A percentile compares a stretch with the other conserved stretches of the same genome.
Evolutionary conservation across 1,139 yeast species (phyloP).

Genomic region (Pichia sp.): DNA sequence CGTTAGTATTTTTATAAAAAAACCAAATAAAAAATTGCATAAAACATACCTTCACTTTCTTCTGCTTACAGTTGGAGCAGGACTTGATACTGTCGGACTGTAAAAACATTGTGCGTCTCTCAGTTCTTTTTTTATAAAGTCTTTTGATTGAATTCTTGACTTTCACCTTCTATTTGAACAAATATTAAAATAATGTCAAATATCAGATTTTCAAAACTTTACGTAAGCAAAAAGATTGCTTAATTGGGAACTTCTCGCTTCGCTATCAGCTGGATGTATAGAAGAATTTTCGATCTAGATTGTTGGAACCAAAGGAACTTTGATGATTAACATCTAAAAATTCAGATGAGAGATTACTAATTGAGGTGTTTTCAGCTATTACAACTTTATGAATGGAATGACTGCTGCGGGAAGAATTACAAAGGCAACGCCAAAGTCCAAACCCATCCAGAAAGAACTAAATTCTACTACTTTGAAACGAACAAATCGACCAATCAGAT

Average conservation of each 20-base stretch:
- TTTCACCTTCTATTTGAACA: neutral
- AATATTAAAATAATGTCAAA: neutral
- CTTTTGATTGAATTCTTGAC: neutral
- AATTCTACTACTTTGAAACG: constrained; percentile 16
- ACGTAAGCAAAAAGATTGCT: neutral
- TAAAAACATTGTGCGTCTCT: constrained; percentile 1
- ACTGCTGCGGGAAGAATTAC: neutral
- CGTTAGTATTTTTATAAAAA: neutral
- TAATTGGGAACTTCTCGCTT: neutral
- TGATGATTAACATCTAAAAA: too few species aligned
- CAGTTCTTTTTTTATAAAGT: neutral
- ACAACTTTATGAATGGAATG: neutral
- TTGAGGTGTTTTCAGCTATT: neutral
- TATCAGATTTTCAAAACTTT: neutral
- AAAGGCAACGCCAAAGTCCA: neutral
- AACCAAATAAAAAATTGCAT: neutral
- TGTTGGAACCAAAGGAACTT: too few species aligned
- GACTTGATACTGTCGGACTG: constrained; percentile 19
- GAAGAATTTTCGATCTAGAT: too few species aligned
- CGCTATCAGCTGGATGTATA: neutral
- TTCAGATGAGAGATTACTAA: neutral
- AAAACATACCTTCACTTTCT: constrained; percentile 17
- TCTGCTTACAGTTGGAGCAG: constrained; percentile 19
- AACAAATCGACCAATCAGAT: constrained; percentile 26
- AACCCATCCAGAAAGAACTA: neutral